A percentile compares a stretch with the other conserved stretches of the same genome.
Conservation (phyloP, 2,329 filamentous ascomycete genomes). For the Xylariaceae sp. region DNA sequence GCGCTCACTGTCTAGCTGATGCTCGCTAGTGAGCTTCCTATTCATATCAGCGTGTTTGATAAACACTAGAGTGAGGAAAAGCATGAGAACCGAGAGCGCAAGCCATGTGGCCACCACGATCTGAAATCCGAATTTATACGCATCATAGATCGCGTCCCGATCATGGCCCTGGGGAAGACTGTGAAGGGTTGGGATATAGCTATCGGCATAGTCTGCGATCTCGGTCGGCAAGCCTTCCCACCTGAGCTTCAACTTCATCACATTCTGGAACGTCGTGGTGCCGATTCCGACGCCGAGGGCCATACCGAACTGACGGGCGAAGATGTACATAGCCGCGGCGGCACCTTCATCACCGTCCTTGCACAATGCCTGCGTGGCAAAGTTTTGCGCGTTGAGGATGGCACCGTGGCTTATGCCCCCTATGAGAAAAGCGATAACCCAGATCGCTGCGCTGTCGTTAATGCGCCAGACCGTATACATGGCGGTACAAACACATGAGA, state of each 20-base stretch:
- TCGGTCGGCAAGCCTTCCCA: constrained; percentile 34
- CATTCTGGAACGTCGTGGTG: constrained; percentile 46
- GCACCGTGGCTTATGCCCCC: constrained; percentile 42
- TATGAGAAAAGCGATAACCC: constrained; percentile 41
- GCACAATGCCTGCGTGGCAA: constrained; percentile 44
- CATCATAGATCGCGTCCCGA: constrained; percentile 21
- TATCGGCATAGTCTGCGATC: constrained; percentile 35
- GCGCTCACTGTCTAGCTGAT: constrained; percentile 24
- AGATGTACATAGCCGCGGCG: constrained; percentile 46
- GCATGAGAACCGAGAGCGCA: constrained; percentile 23
- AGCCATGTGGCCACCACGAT: constrained; percentile 26
- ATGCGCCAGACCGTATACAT: constrained; percentile 25
- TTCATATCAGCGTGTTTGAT: constrained; percentile 30
- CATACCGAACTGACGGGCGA: constrained; percentile 45
- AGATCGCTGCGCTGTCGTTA: constrained; percentile 35
- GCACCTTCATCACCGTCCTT: constrained; percentile 40
- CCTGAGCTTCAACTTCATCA: constrained; percentile 39
- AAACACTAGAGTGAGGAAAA: constrained; percentile 24
- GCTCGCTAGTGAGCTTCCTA: constrained; percentile 25
- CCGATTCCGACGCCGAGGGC: constrained; percentile 45
- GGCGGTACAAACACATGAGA: constrained; percentile 15
- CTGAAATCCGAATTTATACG: constrained; percentile 31
- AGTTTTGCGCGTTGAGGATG: constrained; percentile 44
- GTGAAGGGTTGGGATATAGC: constrained; percentile 27
- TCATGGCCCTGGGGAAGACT: constrained; percentile 13